Conservation (phyloP, 1,139 yeast species). For the Blastobotrys niveus region DNA sequence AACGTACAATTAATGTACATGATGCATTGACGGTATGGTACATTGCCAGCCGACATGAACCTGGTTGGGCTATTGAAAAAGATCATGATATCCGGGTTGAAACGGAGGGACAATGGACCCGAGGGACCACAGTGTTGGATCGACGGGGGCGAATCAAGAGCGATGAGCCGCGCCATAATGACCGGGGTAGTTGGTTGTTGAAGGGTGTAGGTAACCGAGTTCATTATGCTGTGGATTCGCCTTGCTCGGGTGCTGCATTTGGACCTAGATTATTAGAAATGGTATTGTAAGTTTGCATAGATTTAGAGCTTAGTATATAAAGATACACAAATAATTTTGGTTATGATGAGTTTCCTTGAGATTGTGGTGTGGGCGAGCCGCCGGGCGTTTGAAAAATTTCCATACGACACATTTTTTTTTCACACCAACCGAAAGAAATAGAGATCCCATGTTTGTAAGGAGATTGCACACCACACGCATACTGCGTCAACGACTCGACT, state of each 20-base stretch:
- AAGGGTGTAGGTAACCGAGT: conserved; percentile 29
- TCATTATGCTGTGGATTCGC: conserved; percentile 28
- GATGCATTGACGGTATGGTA: conserved; percentile 41
- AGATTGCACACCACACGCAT: conserved; percentile 9
- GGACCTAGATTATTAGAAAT: conserved; percentile 14
- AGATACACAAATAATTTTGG: too few relatives aligned
- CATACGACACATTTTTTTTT: too few relatives aligned
- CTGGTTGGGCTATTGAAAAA: conserved; percentile 28
- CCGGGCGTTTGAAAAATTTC: too few relatives aligned
- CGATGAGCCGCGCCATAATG: conserved; percentile 21
- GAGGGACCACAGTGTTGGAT: conserved; percentile 37
- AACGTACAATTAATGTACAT: conserved; percentile 31
- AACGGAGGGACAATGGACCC: conserved; percentile 35
- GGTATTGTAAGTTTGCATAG: conserved; percentile 1
- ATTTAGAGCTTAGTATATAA: too few relatives aligned
- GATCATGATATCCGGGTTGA: conserved; percentile 38
- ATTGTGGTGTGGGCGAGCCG: too few relatives aligned
- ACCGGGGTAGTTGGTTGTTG: conserved; percentile 29
- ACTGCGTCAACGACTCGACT: not conserved
- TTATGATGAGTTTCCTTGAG: too few relatives aligned
- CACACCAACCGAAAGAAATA: too few relatives aligned
- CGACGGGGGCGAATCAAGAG: conserved; percentile 32
- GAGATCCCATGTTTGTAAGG: too few relatives aligned
- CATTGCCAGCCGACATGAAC: conserved; percentile 14
- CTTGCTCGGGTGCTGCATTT: conserved; percentile 20